Base-by-base conservation (phyloP, 805 yeast genomes). In the Teunomyces pallodes region DNA sequence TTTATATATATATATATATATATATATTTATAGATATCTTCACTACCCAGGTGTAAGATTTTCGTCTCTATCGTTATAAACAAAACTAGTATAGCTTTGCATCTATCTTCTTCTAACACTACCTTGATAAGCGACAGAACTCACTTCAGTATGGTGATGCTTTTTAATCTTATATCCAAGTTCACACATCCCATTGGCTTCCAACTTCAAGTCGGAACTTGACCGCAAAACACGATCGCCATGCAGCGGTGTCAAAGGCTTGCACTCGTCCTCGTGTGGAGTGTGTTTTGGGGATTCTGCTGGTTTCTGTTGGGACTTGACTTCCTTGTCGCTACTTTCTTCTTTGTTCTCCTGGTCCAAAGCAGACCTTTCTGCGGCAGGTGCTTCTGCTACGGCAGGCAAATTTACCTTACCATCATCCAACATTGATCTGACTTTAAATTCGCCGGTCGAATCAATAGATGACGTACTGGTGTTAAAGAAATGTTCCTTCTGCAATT, bases 91-190 rank as follows among this genome's bases (percentile, higher is more conserved):
- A 10, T 12, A 16, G 12, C 26, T 20, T 13, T 13, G 41, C 27
- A 24, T 20, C 41, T 38, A 38, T 38, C 41, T 38, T 38, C 41
- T 38, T 38, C 64, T 47, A 12, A 60, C 46, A 6, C 59, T 46
- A 2, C 74, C 72, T 5, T 65, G 57, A 29, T 66, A 57, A 1
- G 64, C 62, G 9, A 61, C 66, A 42, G 64, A 64, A 52, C 72
- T 66, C 4, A 71, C 58, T 16, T 70, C 77, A 42, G 64, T 53
- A 50, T 74, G 78, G 53, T 70, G 74, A 49, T 74, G 78, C 56
- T 66, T 72, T 47, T 60, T 70, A 39, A 74, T 62, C 54, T 61
- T 67, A 51, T 73, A 74, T 3, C 78, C 78, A 46, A 72, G 61
- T 12, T 72, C 72, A 50, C 77, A 72, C 32, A 54, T 39, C 2